These are phyloP conservation scores for Vavraia culicis DNA, from an alignment of 371 early-diverging fungal genomes.

Conservation along the genomic window DNA sequence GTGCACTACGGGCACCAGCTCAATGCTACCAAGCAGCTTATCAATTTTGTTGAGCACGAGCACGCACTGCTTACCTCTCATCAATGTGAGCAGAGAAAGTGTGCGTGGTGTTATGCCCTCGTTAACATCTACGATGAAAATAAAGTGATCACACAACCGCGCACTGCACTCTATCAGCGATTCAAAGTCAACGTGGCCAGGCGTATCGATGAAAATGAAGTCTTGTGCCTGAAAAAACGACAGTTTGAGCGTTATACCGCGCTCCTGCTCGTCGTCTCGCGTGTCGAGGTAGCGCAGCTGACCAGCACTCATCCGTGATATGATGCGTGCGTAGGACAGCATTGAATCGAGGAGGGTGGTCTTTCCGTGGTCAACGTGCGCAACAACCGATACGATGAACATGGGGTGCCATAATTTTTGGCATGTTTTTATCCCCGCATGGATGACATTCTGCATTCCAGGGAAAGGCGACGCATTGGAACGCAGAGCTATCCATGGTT, in stretches of 20 bases:
- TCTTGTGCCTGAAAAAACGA: slow-evolving; percentile 2
- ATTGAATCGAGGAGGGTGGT: slow-evolving; percentile 91
- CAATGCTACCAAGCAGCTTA: slow-evolving; percentile 40
- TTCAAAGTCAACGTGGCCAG: slow-evolving; percentile 98
- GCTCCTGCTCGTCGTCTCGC: slow-evolving; percentile 86
- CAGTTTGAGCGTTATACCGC: slow-evolving; percentile 98
- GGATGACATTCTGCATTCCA: slow-evolving; percentile 47
- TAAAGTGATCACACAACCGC: slow-evolving; percentile 73
- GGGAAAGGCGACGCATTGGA: slow-evolving; percentile 97
- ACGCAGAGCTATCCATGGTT: no score
- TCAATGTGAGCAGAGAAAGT: slow-evolving; percentile 28
- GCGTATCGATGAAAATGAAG: slow-evolving; percentile 71
- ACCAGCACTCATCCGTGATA: slow-evolving; percentile 77
- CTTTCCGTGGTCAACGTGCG: slow-evolving; percentile 90
- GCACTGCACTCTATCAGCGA: slow-evolving; percentile 82
- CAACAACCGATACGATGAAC: slow-evolving; percentile 53
- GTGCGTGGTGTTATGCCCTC: slow-evolving; percentile 59
- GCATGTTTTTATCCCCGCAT: no score
- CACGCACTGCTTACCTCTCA: slow-evolving; percentile 60
- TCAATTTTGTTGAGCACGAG: slow-evolving; percentile 97
- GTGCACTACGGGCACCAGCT: slow-evolving; percentile 18
- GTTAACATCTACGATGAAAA: slow-evolving; percentile 84
- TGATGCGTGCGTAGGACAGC: slow-evolving; percentile 80
- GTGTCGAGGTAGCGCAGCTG: slow-evolving; percentile 90
- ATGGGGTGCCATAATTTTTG: no score